Evolutionary conservation across 179 eudicot species (phyloP), one percentile per base, ranked within the genome.

Genomic region (Beta corolliflora): DNA sequence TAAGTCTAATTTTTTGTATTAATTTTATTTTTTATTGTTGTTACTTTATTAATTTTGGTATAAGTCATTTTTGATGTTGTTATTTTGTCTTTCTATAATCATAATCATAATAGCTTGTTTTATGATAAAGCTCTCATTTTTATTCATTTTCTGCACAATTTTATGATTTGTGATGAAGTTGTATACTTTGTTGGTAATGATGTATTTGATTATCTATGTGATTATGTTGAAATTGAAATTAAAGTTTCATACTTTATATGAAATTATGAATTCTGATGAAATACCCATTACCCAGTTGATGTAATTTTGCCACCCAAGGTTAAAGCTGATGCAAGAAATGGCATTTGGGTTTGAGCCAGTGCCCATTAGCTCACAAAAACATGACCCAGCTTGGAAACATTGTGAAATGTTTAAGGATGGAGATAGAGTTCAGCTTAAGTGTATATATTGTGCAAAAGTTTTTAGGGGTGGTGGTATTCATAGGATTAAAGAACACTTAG

Each of bases 391-490:
- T 29, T 95, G 98, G 97, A 94, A 88, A 77, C 99, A 94, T 84
- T 91, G 92, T 80, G 89, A 94, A 21, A 92, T 94, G 96, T 91
- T 81, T 21, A 96, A 90, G 80, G 89, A 85, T 79, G 99, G 97
- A 45, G 95, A 90, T 50, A 86, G 84, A 84, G 89, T 89, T 73
- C 94, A 94, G 76, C 92, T 95, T n/a, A 92, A 95, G 82, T 95
- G 99, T 85, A 77, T 88, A 19, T 95, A 93, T 76, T 95, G 99
- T 89, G 84, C 91, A 3, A 95, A 95, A 81, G 66, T 95, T 12
- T 93, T 95, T 85, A 90, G 91, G 84, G 99, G 99, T 70, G 99
- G 99, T 74, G 99, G 99, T 53, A 95, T 95, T 80, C 98, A 95
- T 88, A 87, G 99, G 86, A 92, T 96, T 66, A 96, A 94, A 77